Base-by-base conservation (phyloP, 2,329 filamentous ascomycete genomes). In the Epichloe scottii region DNA sequence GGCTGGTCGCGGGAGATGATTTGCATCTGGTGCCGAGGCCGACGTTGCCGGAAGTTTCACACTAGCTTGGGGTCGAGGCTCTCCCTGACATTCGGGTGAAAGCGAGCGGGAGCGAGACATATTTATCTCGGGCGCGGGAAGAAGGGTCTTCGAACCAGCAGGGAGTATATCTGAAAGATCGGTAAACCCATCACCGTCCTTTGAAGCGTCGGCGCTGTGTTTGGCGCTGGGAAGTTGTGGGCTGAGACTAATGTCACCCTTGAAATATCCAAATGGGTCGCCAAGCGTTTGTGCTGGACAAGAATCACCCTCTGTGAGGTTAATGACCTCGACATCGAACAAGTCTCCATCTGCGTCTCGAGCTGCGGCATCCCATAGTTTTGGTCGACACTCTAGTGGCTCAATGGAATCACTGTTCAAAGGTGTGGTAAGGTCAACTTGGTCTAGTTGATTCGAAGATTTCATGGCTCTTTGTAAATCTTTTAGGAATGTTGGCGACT, bases 341-440 rank as follows among this genome's bases (percentile, higher is more conserved):
- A 90, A 63, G 14, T 78, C 75, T 1, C 85, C 85, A 21, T 81
- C 76, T 0, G 69, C 68, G 59, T 87, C 81, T 56, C 87, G 75
- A 23, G 85, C 79, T 5, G 81, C 83, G 39, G 81, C 83, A 52
- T 75, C 73, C 89, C 89, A 95, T 1, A 93, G 70, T 50, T 76
- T 73, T 5, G 60, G 56, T 26, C 60, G 60, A 23, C 53, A 54
- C 47, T 64, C 61, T 3, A 58, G 55, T 10, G 62, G 60, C 40
- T 69, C 68, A 21, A 68, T 55, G 0, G 57, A 55, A 41, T 70
- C 69, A 53, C 69, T 71, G 26, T 71, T 66, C n/a, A 70, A 53
- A 0, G 62, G 59, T 2, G 63, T 71, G 37, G 54, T 62, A 45
- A 74, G 72, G 1, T 69, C 63, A 43, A 73, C 64, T 19, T 69